These are phyloP conservation scores for Coemansia sp. DNA, from an alignment of 192 early-diverging fungal species.

Conservation along the genomic window DNA sequence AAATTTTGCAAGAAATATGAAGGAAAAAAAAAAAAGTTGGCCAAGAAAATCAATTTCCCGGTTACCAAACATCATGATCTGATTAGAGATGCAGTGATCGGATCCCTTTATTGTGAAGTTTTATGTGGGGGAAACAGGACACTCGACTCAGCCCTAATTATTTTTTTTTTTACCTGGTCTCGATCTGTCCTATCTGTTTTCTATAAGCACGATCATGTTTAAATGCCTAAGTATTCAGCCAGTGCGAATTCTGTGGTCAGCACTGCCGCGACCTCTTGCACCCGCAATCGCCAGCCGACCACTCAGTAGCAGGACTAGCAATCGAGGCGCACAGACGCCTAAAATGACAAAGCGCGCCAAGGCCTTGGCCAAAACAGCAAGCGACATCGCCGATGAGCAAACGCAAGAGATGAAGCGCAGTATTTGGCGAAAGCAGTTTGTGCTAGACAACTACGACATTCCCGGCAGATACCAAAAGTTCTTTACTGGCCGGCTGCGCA, in stretches of 20 bases:
- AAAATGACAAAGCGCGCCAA: not conserved
- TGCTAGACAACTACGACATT: constrained; percentile 48
- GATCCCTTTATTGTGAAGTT: not conserved
- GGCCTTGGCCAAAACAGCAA: not conserved
- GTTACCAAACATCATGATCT: not conserved
- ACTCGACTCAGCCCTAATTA: not conserved
- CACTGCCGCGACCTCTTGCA: not conserved
- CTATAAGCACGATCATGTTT: not conserved
- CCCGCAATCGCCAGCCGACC: not conserved
- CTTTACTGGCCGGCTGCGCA: constrained; percentile 55
- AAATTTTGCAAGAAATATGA: not conserved
- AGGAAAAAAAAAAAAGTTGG: not conserved
- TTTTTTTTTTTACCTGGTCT: not conserved
- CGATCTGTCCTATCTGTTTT: not conserved
- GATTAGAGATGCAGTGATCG: not conserved
- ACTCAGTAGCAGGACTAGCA: not conserved
- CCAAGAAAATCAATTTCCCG: not conserved
- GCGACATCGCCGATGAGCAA: not conserved
- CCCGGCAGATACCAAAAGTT: constrained; percentile 53
- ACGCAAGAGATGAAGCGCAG: constrained; percentile 29
- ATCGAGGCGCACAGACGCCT: not conserved
- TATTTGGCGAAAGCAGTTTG: constrained; percentile 45
- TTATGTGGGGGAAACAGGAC: not conserved
- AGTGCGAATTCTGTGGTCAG: not conserved
- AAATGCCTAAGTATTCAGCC: not conserved